These are phyloP conservation scores for Populus ilicifolia DNA, from an alignment of 345 rosid genomes.

Conservation along the genomic window DNA sequence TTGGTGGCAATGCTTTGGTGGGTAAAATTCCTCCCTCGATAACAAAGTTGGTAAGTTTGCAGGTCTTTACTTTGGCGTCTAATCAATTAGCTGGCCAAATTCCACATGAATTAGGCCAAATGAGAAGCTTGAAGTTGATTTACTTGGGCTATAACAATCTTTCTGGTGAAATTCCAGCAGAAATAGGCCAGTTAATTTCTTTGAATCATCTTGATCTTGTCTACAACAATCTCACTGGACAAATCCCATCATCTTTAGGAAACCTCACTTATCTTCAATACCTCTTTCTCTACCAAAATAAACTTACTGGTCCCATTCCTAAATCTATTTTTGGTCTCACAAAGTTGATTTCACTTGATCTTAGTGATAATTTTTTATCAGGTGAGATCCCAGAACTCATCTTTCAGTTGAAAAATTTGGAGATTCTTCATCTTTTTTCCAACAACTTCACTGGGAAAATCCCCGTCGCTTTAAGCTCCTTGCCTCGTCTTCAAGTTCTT, in stretches of 20 bases:
- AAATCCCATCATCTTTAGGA: constrained; percentile 61
- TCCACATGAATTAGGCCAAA: constrained; percentile 44
- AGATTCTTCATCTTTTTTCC: constrained; percentile 83
- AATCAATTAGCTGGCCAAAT: constrained; percentile 65
- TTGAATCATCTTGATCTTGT: constrained; percentile 82
- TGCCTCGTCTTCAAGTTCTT: constrained; percentile 76
- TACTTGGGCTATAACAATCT: constrained; percentile 88
- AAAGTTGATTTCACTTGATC: constrained; percentile 66
- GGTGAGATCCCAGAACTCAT: constrained; percentile 71
- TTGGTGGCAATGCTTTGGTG: constrained; percentile 70
- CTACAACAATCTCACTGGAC: constrained; percentile 75
- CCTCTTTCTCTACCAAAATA: constrained; percentile 77
- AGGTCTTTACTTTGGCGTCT: constrained; percentile 69
- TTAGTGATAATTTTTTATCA: constrained; percentile 64
- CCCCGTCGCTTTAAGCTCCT: constrained; percentile 49
- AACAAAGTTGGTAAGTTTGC: constrained; percentile 45
- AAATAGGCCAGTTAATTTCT: constrained; percentile 49
- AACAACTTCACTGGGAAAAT: constrained; percentile 65
- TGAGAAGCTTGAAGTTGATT: constrained; percentile 68
- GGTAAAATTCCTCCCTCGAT: constrained; percentile 56
- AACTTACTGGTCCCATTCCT: constrained; percentile 61
- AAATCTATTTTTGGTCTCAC: constrained; percentile 45
- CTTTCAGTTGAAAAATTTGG: constrained; percentile 49
- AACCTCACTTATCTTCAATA: constrained; percentile 52
- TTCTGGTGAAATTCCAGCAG: constrained; percentile 66